A percentile compares a stretch with the other conserved stretches of the same genome.
phyloP scores from a whole-genome alignment of 441 rosid species.

The Corymbia citriodora region DNA sequence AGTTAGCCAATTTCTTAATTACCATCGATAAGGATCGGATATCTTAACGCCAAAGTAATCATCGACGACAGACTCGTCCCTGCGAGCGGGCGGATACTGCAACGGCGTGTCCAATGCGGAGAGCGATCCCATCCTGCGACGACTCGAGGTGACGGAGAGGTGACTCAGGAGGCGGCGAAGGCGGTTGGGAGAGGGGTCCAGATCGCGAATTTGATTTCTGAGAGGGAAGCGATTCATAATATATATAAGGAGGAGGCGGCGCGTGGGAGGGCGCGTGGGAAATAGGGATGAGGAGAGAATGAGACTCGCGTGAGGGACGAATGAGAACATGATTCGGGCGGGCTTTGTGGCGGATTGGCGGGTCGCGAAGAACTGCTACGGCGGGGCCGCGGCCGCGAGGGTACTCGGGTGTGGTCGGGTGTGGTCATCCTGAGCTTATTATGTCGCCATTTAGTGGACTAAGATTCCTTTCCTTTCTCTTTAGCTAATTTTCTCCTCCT shows the following conservation, averaged over 20 bases:
- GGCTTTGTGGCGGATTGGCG: neutral
- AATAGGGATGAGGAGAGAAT: neutral
- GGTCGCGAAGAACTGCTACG: neutral
- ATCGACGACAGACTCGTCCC: slow-evolving; percentile 69
- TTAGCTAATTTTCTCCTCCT: neutral
- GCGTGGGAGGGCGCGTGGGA: neutral
- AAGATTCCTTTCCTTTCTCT: fast-evolving
- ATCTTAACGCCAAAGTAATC: slow-evolving; percentile 72
- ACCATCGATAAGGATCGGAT: slow-evolving; percentile 91
- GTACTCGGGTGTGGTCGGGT: neutral
- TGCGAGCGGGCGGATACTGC: slow-evolving; percentile 56
- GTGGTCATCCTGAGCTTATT: neutral
- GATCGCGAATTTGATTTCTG: neutral
- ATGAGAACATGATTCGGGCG: neutral
- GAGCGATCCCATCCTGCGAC: slow-evolving; percentile 55
- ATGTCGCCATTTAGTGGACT: neutral
- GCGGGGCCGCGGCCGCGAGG: neutral
- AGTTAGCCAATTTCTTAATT: neutral
- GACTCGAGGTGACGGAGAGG: neutral
- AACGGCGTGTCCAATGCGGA: slow-evolving; percentile 25
- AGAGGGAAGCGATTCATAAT: neutral
- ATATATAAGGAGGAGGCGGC: neutral
- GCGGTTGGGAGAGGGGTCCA: neutral
- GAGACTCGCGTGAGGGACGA: neutral
- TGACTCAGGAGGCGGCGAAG: neutral